Percentiles rank a stretch among this genome's conserved stretches.
These are phyloP conservation scores for Pleurotus cornucopiae DNA, from an alignment of 768 basidiomycete genomes.

Conservation along the genomic window DNA sequence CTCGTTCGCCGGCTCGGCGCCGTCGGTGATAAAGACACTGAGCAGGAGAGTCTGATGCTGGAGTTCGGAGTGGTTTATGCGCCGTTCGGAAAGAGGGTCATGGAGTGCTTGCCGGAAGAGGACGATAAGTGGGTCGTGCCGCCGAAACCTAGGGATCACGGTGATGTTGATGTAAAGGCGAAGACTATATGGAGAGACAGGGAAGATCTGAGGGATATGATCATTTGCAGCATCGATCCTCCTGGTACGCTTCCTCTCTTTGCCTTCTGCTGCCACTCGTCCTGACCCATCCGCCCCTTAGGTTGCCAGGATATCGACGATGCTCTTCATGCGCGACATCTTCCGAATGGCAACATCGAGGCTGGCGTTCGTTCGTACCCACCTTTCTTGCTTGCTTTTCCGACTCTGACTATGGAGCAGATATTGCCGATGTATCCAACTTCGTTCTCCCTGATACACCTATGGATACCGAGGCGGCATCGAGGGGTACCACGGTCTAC, in stretches of 20 bases:
- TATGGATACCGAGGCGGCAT: slow-evolving; percentile 96
- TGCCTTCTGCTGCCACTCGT: neutral
- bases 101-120: slow-evolving; percentile 85
- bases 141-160: slow-evolving; percentile 39
- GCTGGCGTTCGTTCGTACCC: slow-evolving; percentile 90
- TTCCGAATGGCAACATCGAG: slow-evolving; percentile 93
- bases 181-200: slow-evolving; percentile 68
- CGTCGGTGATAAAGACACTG: slow-evolving; percentile 93
- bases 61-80: slow-evolving; percentile 96
- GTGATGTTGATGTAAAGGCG: slow-evolving; percentile 24
- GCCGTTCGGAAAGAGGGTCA: slow-evolving; percentile 93
- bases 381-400: neutral
- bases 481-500: slow-evolving; percentile 91
- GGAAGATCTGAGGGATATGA: slow-evolving; percentile 79
- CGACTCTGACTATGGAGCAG: slow-evolving; percentile 33
- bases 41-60: slow-evolving; percentile 87
- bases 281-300: slow-evolving; percentile 23
- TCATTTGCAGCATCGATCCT: slow-evolving; percentile 96
- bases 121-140: slow-evolving; percentile 95
- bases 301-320: slow-evolving; percentile 99
- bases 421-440: slow-evolving; percentile 97
- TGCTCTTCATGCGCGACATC: slow-evolving; percentile 81
- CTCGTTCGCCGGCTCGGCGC: slow-evolving; percentile 90
- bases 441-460: slow-evolving; percentile 92
- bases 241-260: slow-evolving; percentile 50